Percentiles rank a stretch among this genome's conserved stretches.
phyloP scores from a whole-genome alignment of 441 rosid species.

The Euphorbia corollata region DNA sequence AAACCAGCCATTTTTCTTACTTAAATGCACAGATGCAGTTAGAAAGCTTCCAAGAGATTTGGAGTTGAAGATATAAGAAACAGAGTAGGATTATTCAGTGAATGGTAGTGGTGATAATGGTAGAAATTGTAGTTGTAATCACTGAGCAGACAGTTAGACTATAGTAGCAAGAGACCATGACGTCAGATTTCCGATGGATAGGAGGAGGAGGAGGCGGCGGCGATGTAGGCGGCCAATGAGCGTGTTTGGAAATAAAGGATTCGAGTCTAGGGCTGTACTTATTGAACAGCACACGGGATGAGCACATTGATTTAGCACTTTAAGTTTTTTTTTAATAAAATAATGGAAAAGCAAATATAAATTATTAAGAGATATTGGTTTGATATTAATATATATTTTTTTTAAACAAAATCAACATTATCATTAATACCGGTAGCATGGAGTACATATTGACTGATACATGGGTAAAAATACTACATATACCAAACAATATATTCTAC shows the following conservation, averaged over 20 bases:
- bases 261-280: conserved; percentile 6
- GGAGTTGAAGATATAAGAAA: neutral
- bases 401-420: no score
- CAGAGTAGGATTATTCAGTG: conserved; percentile 16
- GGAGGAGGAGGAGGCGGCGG: neutral
- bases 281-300: conserved; percentile 7
- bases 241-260: neutral
- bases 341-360: no score
- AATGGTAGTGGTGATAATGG: conserved; percentile 21
- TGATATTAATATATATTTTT: no score
- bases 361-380: no score
- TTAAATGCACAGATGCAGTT: neutral
- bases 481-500: no score
- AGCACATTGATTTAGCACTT: neutral
- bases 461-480: no score
- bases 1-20: conserved; percentile 29
- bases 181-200: conserved; percentile 19
- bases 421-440: no score
- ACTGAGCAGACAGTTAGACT: conserved; percentile 10
- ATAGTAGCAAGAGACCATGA: conserved; percentile 13
- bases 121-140: conserved; percentile 21
- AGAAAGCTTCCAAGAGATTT: neutral
- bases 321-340: neutral
- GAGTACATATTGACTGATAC: no score
- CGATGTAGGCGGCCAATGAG: neutral